These are phyloP conservation scores for Prototheca wickerhamii DNA, from an alignment of 163 green algal species.

Conservation along the genomic window DNA sequence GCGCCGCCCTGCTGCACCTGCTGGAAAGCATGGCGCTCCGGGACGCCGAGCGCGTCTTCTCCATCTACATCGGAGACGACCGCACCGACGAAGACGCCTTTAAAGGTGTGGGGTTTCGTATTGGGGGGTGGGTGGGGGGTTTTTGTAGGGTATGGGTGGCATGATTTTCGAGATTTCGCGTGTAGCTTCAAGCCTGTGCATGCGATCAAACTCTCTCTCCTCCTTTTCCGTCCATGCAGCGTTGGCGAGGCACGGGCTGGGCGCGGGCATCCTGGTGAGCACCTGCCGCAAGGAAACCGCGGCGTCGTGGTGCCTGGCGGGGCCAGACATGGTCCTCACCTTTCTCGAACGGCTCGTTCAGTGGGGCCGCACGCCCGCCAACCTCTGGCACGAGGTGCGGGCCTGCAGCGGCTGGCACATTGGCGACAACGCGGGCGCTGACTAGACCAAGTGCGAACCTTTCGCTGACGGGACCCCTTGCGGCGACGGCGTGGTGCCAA, in stretches of 20 bases:
- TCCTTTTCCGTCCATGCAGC: constrained; percentile 6
- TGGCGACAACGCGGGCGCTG: too few relatives aligned
- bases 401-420: not conserved
- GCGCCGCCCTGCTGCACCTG: constrained; percentile 80
- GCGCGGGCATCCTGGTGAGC: constrained; percentile 79
- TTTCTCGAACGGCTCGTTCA: not conserved
- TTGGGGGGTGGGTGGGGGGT: not conserved
- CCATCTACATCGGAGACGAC: constrained; percentile 97
- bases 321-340: constrained; percentile 31
- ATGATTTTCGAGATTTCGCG: not conserved
- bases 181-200: constrained; percentile 26
- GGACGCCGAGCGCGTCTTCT: constrained; percentile 53
- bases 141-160: not conserved
- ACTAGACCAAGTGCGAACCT: too few relatives aligned
- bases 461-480: too few relatives aligned
- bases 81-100: constrained; percentile 98
- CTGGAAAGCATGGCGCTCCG: constrained; percentile 68
- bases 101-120: constrained; percentile 32
- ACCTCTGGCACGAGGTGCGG: not conserved
- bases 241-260: constrained; percentile 15
- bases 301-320: constrained; percentile 60
- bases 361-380: not conserved
- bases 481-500: too few relatives aligned
- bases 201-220: not conserved
- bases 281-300: constrained; percentile 68